Conservation (phyloP, 345 rosid genomes). For the Luvunga scandens region DNA sequence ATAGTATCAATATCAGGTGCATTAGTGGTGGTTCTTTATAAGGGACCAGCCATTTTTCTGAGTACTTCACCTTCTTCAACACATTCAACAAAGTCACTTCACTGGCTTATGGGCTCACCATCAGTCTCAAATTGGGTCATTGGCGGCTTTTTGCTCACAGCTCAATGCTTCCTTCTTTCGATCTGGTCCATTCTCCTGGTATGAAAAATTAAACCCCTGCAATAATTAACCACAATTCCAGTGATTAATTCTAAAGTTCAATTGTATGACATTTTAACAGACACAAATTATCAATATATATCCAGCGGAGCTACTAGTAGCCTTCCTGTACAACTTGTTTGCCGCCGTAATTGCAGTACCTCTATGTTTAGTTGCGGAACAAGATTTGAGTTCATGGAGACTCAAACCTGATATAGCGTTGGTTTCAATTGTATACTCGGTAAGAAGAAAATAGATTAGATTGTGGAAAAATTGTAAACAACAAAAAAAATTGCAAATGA, state of each 20-base stretch:
- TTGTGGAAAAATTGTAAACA: neutral
- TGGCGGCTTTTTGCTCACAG: constrained; percentile 29
- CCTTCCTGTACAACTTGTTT: constrained; percentile 28
- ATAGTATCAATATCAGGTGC: constrained; percentile 33
- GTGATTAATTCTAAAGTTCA: neutral
- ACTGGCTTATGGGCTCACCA: neutral
- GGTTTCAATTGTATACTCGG: constrained; percentile 36
- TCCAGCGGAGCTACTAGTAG: constrained; percentile 34
- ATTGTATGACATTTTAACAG: constrained; percentile 13
- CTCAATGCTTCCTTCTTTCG: constrained; percentile 18
- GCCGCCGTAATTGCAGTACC: constrained; percentile 32
- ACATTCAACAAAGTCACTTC: neutral
- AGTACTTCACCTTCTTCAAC: neutral
- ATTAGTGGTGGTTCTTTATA: constrained; percentile 29
- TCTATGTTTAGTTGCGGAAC: constrained; percentile 36
- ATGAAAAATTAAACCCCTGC: neutral
- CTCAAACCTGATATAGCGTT: constrained; percentile 30
- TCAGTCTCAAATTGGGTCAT: constrained; percentile 26
- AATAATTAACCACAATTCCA: neutral
- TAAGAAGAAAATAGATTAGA: constrained; percentile 11
- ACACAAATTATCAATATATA: constrained; percentile 39
- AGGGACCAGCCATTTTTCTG: constrained; percentile 23
- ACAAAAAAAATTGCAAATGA: too few species aligned
- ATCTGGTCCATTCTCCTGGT: constrained; percentile 34
- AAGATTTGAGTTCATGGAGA: constrained; percentile 29